Percentiles rank a stretch among this genome's conserved stretches.
Conservation (phyloP, 768 basidiomycete species). For the Pleurotus djamor region DNA sequence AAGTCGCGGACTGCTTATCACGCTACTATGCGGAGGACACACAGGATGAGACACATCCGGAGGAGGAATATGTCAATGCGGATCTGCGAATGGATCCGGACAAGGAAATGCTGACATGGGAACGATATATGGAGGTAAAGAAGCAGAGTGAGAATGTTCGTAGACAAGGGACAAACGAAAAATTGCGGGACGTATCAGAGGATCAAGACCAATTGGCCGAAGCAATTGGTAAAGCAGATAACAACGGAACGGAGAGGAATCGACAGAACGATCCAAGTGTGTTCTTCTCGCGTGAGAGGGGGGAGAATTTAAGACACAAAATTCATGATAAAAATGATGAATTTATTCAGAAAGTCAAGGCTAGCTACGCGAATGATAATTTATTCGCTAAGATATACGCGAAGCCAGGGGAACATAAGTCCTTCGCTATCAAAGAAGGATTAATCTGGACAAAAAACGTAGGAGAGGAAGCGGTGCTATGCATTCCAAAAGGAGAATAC, state of each 20-base stretch:
- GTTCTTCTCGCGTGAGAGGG: too few species aligned
- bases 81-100: slow-evolving; percentile 16
- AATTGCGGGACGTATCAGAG: too few species aligned
- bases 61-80: slow-evolving; percentile 12
- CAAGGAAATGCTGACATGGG: not conserved
- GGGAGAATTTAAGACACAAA: too few species aligned
- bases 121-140: too few species aligned
- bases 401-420: not conserved
- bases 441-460: not conserved
- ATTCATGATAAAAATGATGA: too few species aligned
- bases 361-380: not conserved
- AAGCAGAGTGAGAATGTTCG: too few species aligned
- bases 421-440: not conserved
- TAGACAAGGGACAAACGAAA: too few species aligned
- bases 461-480: not conserved
- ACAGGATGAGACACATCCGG: not conserved
- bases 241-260: too few species aligned
- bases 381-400: not conserved
- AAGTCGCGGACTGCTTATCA: slow-evolving; percentile 26
- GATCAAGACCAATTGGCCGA: too few species aligned
- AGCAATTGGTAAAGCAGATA: too few species aligned
- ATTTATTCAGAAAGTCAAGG: not conserved
- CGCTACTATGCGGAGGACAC: slow-evolving; percentile 19
- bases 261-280: too few species aligned
- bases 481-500: not conserved